Base-by-base conservation (phyloP, 371 early-diverging fungal genomes). In the Mortierella sp. region DNA sequence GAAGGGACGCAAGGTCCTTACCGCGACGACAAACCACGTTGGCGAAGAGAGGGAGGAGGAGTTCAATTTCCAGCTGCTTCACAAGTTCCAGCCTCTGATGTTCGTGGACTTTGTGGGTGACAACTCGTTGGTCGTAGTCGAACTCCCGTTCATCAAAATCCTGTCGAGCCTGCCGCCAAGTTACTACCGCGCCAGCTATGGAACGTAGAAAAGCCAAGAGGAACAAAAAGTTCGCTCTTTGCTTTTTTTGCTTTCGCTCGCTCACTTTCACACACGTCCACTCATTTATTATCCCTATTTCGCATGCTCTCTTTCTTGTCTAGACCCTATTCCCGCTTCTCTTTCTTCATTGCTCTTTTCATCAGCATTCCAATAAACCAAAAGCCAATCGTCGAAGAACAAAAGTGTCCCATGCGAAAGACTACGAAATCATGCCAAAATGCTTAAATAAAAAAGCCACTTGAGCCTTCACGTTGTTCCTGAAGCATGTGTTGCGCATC, bases 141-240 rank as follows among this genome's bases (percentile, higher is more conserved):
- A 97, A 80, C 83, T 95, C 70, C 94, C 96, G 15, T 87, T 90
- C 72, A 82, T 90, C 70, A 87, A 88, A 56, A 91, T 95, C 37
- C 78, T 94, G 58, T 89, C 90, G 60, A 87, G 85, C 43, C 66
- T 97, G 64, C 95, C 95, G 42, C 88, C 90, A 42, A 93, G 92
- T 15, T 95, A 88, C 82, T 92, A 92, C 83, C 89, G 90, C 70
- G 87, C 93, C 79, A 89, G 89, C 79, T 96, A 90, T 79, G 93
- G 92, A 56, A 84, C 87, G 54, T 89, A 83, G 81, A 46, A 55
- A 47, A 44, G 32, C 8, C 23, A 50, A 37, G 26, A 52, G n/a
- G 24, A 42, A n/a, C n/a, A n/a, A n/a, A n/a, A n/a, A n/a, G n/a
- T n/a, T n/a, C n/a, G n/a, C n/a, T n/a, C n/a, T 47, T 0, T n/a